Evolutionary conservation across 257 asterid genomes (phyloP), one percentile per base, ranked within the genome.

Genomic region (Ocimum tenuiflorum): DNA sequence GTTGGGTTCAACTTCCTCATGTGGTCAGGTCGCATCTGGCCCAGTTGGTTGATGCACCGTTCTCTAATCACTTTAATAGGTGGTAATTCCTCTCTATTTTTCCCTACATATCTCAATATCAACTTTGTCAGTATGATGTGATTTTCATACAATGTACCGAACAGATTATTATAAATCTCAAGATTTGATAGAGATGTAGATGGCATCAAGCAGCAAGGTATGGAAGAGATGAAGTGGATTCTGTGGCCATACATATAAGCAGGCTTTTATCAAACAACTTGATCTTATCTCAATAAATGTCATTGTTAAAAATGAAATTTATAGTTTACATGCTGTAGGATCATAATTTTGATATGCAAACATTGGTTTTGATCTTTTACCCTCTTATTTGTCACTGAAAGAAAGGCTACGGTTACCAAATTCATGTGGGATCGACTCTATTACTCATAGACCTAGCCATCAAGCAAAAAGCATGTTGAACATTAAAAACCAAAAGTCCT

Each of bases 1-100:
- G 99, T 94, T 6, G 97, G 99, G 82, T 94, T 90, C 85, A 94
- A 75, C 84, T 94, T 80, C 76, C 99, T 81, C 99, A 94, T 90
- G 84, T 94, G 99, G 77, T 94, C 96, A 8, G 94, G 83, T 35
- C 97, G 86, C 94, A 94, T 94, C 69, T 70, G 88, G 36, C 80
- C 91, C 68, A 94, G 78, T 48, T 90, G 99, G 60, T 83, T 73
- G 43, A 90, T 82, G 68, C 99, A 94, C 45, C 83, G 72, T 23
- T 86, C 84, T 67, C 99, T 88, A 14, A 86, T 94, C 64, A 53
- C 59, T 53, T 80, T 80, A 19, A 94, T 62, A 14, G 88, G 73
- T 0, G 83, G 95, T 12, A 94, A 71, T 36, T 68, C 89, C 77
- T 88, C 97, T 79, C 95, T 86, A 18, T 35, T 46, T 79, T 73